phyloP scores from a whole-genome alignment of 306 rosid genomes.

The Castanea mollissima region DNA sequence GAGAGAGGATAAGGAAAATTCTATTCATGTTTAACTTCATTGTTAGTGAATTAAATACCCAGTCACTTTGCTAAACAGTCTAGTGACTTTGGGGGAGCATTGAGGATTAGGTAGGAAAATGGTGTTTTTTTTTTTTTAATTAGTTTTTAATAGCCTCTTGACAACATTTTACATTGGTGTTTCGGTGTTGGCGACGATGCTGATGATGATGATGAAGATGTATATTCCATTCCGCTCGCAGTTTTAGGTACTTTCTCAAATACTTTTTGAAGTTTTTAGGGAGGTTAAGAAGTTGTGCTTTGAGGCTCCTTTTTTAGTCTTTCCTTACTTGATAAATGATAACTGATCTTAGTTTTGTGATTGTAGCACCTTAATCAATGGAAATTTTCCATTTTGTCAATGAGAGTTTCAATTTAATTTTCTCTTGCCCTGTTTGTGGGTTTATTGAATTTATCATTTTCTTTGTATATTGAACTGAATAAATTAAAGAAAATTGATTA shows the following conservation, averaged over 20 bases:
- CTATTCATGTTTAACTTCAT: slow-evolving; percentile 29
- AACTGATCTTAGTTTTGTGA: slow-evolving; percentile 30
- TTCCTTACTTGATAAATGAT: slow-evolving; percentile 28
- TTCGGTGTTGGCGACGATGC: slow-evolving; percentile 7
- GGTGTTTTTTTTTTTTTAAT: not conserved
- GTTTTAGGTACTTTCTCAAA: slow-evolving; percentile 51
- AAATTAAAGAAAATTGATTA: not conserved
- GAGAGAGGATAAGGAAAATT: slow-evolving; percentile 36
- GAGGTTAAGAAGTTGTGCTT: slow-evolving; percentile 48
- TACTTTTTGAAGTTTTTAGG: slow-evolving; percentile 44
- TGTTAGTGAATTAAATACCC: not conserved
- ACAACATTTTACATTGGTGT: slow-evolving; percentile 34
- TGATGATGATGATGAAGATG: slow-evolving; percentile 21
- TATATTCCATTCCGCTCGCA: slow-evolving; percentile 49
- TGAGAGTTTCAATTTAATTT: slow-evolving; percentile 23
- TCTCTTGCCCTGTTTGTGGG: slow-evolving; percentile 15
- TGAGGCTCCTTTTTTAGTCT: slow-evolving; percentile 38
- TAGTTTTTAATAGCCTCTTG: slow-evolving; percentile 49
- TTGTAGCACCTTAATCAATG: slow-evolving; percentile 30
- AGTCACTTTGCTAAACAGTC: slow-evolving; percentile 27
- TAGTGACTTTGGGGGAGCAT: not conserved
- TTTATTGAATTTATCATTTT: slow-evolving; percentile 25
- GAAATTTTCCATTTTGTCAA: slow-evolving; percentile 33
- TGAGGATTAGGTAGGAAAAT: not conserved
- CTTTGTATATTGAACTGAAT: not conserved